Evolutionary conservation across 805 yeast species (phyloP).

Genomic region (Scheffersomyces amazonensis): DNA sequence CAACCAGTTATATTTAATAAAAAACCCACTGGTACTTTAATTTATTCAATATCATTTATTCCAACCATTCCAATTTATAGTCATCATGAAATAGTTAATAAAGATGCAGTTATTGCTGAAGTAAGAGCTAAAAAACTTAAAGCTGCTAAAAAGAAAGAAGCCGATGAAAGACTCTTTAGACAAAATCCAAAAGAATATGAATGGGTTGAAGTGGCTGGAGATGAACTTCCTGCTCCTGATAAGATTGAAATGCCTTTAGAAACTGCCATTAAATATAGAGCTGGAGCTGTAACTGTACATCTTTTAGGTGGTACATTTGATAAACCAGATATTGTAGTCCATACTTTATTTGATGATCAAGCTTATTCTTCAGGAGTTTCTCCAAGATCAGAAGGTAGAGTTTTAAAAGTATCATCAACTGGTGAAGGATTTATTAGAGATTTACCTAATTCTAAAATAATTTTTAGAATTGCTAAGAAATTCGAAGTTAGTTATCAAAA

Average conservation of each 20-base stretch:
- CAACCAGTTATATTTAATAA: conserved; percentile 41
- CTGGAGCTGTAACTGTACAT: conserved; percentile 63
- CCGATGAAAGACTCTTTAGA: conserved; percentile 48
- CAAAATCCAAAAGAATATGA: conserved; percentile 63
- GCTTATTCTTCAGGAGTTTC: conserved; percentile 57
- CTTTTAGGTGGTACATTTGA: conserved; percentile 48
- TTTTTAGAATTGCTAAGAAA: conserved; percentile 56
- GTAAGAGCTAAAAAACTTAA: conserved; percentile 31
- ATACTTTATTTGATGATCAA: conserved; percentile 63
- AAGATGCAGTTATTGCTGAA: conserved; percentile 39
- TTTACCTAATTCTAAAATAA: conserved; percentile 54
- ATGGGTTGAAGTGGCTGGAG: conserved; percentile 50
- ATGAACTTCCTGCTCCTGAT: conserved; percentile 32
- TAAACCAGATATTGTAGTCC: conserved; percentile 50
- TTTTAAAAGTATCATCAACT: conserved; percentile 40
- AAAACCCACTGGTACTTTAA: conserved; percentile 44
- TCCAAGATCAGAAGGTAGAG: conserved; percentile 45
- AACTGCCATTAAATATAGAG: conserved; percentile 51
- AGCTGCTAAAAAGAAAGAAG: conserved; percentile 44
- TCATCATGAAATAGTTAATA: conserved; percentile 49
- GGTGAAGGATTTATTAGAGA: conserved; percentile 70
- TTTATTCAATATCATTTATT: conserved; percentile 58
- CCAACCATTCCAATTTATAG: conserved; percentile 66
- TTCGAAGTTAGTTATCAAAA: conserved; percentile 44
- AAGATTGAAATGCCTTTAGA: conserved; percentile 48